Evolutionary conservation across 1,284 basidiomycete genomes (phyloP), one percentile per base, ranked within the genome.

Genomic region (Chalciporus sp.): DNA sequence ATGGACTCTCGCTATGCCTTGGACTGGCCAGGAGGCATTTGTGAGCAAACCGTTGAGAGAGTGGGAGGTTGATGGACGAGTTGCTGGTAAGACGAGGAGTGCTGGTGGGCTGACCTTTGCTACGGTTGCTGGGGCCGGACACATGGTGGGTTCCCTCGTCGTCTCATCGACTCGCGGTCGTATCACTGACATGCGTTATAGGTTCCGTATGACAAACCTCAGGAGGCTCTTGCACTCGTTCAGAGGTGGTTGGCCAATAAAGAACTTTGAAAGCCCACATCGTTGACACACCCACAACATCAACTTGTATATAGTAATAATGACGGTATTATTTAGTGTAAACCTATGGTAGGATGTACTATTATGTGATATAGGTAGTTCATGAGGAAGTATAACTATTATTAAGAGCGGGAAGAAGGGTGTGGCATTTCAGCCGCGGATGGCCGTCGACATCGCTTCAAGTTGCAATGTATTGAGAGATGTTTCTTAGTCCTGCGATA

Each of bases 201-300:
- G 84, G 82, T 79, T 49, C 84, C 85, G 7, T 83, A 83, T 59
- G 80, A 86, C 61, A 83, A 84, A 62, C 85, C 84, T 0, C 76
- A 77, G 56, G 76, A 82, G 56, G 74, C 82, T 0, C 64, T 86
- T 56, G 75, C 70, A 28, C 67, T 86, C 47, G 68, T 84, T 5
- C 76, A 80, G 39, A 72, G 75, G 46, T 86, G 84, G 84, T 61
- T 85, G 49, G 73, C 73, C 6, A 69, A 65, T 7, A 58, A 72
- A 62, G 63, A 66, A 3, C 52, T 74, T 26, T 76, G 55, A 67
- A 10, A 20, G 23, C 23, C 23, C 35, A 37, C n/a, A 11, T 10
- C 35, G 8, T n/a, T n/a, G n/a, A n/a, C n/a, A n/a, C n/a, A n/a
- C n/a, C n/a, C n/a, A n/a, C n/a, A n/a, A n/a, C n/a, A n/a, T n/a